phyloP scores from a whole-genome alignment of 441 rosid genomes.

The Adansonia gregorii region DNA sequence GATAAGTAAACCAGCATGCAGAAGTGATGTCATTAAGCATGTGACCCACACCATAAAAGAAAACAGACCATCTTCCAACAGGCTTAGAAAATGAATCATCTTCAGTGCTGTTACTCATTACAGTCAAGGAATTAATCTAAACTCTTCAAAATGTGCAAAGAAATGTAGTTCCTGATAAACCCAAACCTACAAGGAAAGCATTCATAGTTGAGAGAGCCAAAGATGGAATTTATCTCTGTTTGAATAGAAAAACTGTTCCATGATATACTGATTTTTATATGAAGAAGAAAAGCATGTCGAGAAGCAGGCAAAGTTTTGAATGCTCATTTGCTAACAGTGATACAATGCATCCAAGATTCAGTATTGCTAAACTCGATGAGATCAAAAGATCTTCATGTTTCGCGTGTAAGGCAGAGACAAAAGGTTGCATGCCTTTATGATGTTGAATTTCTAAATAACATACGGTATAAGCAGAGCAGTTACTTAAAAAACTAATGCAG shows the following conservation, averaged over 20 bases:
- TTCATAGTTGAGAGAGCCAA: not conserved
- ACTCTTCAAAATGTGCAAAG: not conserved
- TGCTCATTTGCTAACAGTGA: not conserved
- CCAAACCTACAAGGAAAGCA: conserved; percentile 16
- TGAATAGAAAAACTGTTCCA: not conserved
- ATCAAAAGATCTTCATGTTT: too few relatives aligned
- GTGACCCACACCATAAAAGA: conserved; percentile 89
- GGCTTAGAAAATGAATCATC: conserved; percentile 55
- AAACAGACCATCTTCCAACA: conserved; percentile 68
- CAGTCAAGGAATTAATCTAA: not conserved
- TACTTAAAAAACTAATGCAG: conserved; percentile 1
- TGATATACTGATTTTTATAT: not conserved
- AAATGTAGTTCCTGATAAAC: not conserved
- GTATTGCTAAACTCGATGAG: not conserved
- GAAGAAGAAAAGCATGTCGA: not conserved
- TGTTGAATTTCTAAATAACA: not conserved
- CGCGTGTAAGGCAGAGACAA: not conserved
- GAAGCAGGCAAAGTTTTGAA: not conserved
- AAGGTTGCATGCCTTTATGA: not conserved
- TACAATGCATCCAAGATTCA: not conserved
- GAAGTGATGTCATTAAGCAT: conserved; percentile 97
- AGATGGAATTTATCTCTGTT: not conserved
- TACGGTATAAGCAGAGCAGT: not conserved
- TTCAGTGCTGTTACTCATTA: conserved; percentile 47
- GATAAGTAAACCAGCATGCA: conserved; percentile 98